phyloP scores from a whole-genome alignment of 208 protist genomes.

The Trypanosomatidae sp. region DNA sequence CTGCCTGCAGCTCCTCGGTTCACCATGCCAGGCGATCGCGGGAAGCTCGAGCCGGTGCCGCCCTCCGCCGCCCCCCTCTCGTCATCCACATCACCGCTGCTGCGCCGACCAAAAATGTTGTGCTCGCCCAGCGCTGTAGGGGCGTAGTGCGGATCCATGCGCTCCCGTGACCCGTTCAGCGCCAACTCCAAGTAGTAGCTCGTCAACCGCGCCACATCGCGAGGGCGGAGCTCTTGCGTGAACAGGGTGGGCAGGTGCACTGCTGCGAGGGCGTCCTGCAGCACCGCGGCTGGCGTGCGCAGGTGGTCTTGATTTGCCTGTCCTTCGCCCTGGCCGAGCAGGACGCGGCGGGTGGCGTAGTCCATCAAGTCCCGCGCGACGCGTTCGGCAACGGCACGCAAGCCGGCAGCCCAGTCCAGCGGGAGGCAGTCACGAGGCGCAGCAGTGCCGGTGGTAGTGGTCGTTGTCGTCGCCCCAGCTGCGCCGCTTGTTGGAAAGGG shows the following conservation, averaged over 20 bases:
- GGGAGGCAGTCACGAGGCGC: slow-evolving; percentile 14
- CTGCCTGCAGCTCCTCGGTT: too few relatives aligned
- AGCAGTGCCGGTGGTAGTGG: too few relatives aligned
- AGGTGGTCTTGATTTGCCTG: slow-evolving; percentile 24
- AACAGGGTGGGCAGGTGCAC: slow-evolving; percentile 11
- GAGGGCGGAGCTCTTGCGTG: slow-evolving; percentile 20
- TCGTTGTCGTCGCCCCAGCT: too few relatives aligned
- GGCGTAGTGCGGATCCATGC: slow-evolving; percentile 19
- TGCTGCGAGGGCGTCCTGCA: slow-evolving; percentile 11
- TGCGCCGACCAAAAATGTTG: slow-evolving; percentile 29
- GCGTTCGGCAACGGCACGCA: slow-evolving; percentile 51
- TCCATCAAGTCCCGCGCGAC: slow-evolving; percentile 44
- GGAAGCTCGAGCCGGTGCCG: background rate
- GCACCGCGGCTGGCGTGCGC: slow-evolving; percentile 8
- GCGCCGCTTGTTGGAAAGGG: too few relatives aligned
- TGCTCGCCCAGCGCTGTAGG: slow-evolving; percentile 24
- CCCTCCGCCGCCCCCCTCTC: background rate
- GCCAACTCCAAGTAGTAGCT: slow-evolving; percentile 31
- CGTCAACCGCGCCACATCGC: slow-evolving; percentile 21
- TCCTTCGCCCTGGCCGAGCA: slow-evolving; percentile 22
- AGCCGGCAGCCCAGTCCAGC: slow-evolving; percentile 38
- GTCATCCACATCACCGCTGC: slow-evolving; percentile 9
- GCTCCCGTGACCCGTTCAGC: slow-evolving; percentile 18
- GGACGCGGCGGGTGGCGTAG: slow-evolving; percentile 22
- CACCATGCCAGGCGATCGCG: too few relatives aligned